These are phyloP conservation scores for Trichoderma reesei DNA, from an alignment of 495 filamentous ascomycete genomes.

Conservation along the genomic window DNA sequence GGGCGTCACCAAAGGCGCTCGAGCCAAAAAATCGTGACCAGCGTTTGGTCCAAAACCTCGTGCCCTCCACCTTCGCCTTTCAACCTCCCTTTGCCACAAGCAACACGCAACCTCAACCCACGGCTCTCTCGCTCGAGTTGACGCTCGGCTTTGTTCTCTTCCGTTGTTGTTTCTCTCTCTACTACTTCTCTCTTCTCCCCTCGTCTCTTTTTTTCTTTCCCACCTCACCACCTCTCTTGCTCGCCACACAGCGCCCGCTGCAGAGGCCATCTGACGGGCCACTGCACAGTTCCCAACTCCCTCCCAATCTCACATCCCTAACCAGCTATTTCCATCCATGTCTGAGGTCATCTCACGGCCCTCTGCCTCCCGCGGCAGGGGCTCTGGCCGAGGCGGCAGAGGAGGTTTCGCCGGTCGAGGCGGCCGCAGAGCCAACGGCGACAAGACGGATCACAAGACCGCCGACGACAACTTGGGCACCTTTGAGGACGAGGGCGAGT, in stretches of 20 bases:
- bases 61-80: slow-evolving; percentile 1
- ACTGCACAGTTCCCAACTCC: slow-evolving; percentile 5
- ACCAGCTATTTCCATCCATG: slow-evolving; percentile 1
- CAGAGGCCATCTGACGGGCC: slow-evolving; percentile 9
- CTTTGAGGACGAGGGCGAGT: slow-evolving; percentile 79
- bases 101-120: slow-evolving; percentile 21
- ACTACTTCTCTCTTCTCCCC: slow-evolving; percentile 18
- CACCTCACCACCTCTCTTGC: slow-evolving; percentile 10
- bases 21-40: slow-evolving; percentile 8
- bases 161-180: slow-evolving; percentile 17
- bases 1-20: slow-evolving; percentile 4
- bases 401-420: slow-evolving; percentile 67
- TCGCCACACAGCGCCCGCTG: neutral
- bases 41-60: slow-evolving; percentile 6
- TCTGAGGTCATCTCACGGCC: slow-evolving; percentile 25
- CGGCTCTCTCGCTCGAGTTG: slow-evolving; percentile 17
- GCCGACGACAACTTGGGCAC: slow-evolving; percentile 33
- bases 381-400: slow-evolving; percentile 71
- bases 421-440: slow-evolving; percentile 63
- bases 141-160: slow-evolving; percentile 20
- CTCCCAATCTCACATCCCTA: slow-evolving; percentile 12
- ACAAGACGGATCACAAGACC: slow-evolving; percentile 36
- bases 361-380: slow-evolving; percentile 60
- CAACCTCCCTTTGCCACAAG: slow-evolving; percentile 12
- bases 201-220: slow-evolving; percentile 20